Conservation (phyloP, 371 early-diverging fungal genomes). For the Mucor lusitanicus region DNA sequence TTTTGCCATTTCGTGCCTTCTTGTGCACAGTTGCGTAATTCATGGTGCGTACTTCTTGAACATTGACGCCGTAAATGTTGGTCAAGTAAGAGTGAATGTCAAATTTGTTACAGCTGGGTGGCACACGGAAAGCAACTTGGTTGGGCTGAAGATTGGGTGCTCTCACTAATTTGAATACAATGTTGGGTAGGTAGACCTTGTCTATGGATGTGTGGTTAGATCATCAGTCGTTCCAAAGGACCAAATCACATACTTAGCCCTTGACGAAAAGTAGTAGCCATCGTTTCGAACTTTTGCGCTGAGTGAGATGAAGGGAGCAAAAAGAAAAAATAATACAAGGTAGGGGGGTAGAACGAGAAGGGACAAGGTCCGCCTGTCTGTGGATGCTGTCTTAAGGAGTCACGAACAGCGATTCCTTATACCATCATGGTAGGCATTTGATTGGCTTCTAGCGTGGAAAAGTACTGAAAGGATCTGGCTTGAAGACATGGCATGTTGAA, state of each 20-base stretch:
- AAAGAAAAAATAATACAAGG: slow-evolving; percentile 9
- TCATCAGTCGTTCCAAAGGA: neutral
- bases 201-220: slow-evolving; percentile 21
- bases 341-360: slow-evolving; percentile 11
- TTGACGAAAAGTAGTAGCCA: slow-evolving; percentile 45
- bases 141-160: slow-evolving; percentile 81
- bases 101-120: slow-evolving; percentile 91
- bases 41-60: slow-evolving; percentile 91
- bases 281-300: neutral
- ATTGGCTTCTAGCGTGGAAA: neutral
- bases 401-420: neutral
- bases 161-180: slow-evolving; percentile 85
- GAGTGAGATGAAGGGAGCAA: neutral
- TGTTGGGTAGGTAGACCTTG: slow-evolving; percentile 90
- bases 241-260: slow-evolving; percentile 41
- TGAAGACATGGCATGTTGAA: neutral
- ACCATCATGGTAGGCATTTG: neutral
- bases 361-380: slow-evolving; percentile 2
- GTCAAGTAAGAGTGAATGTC: slow-evolving; percentile 89
- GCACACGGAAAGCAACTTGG: slow-evolving; percentile 92
- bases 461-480: neutral
- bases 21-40: slow-evolving; percentile 67
- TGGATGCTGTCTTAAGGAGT: neutral
- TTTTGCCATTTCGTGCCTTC: slow-evolving; percentile 52
- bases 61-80: slow-evolving; percentile 82